phyloP scores from a whole-genome alignment of 1,284 basidiomycete genomes.

The Mycosarcoma maydis region DNA sequence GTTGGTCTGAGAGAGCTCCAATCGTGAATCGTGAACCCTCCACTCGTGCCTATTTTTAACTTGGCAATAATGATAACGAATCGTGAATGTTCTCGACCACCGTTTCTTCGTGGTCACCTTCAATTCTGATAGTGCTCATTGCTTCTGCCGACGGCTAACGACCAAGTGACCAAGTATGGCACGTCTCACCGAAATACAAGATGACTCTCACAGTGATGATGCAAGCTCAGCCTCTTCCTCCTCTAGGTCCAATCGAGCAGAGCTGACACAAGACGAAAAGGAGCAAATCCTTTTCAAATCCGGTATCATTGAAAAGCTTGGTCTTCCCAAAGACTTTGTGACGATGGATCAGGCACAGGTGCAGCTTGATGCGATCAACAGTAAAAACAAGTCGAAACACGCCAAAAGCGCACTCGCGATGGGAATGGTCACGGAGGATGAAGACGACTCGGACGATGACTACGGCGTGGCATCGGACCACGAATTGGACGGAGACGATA shows the following conservation, averaged over 20 bases:
- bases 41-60: too few relatives aligned
- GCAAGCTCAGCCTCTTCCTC: conserved; percentile 8
- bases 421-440: background rate
- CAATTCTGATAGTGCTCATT: too few relatives aligned
- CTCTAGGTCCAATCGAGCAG: background rate
- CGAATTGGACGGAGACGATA: conserved; percentile 39
- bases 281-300: conserved; percentile 46
- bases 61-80: too few relatives aligned
- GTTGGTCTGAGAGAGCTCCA: conserved; percentile 5
- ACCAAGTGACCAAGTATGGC: conserved; percentile 16
- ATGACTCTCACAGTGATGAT: conserved; percentile 30
- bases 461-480: conserved; percentile 36
- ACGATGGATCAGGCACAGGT: conserved; percentile 38
- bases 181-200: conserved; percentile 35
- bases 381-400: background rate
- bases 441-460: conserved; percentile 31
- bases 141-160: too few relatives aligned
- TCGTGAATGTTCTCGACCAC: conserved; percentile 5
- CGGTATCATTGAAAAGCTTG: conserved; percentile 41
- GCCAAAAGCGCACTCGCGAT: background rate
- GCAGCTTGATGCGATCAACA: conserved; percentile 32
- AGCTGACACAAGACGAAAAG: conserved; percentile 35
- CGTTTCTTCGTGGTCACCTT: background rate
- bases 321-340: conserved; percentile 46
- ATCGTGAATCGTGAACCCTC: background rate